Conservation (phyloP, 371 early-diverging fungal species). For the Saksenaea vasiformis region DNA sequence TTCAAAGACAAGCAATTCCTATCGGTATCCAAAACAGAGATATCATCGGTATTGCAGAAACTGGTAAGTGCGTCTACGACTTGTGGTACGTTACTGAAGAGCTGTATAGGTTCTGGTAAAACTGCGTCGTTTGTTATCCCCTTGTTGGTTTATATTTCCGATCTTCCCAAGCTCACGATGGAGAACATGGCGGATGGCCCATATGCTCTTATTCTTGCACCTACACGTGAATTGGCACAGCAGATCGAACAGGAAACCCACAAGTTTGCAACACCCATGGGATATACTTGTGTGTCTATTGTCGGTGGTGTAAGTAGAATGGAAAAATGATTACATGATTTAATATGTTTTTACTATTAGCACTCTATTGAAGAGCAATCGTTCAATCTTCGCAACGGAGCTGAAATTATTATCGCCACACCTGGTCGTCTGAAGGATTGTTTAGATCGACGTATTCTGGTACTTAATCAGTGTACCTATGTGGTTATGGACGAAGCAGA, state of each 20-base stretch:
- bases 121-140: slow-evolving; percentile 98
- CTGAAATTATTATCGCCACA: slow-evolving; percentile 95
- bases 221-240: slow-evolving; percentile 95
- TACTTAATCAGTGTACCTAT: slow-evolving; percentile 83
- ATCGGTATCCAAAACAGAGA: slow-evolving; percentile 91
- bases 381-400: slow-evolving; percentile 82
- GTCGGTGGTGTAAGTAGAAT: slow-evolving; percentile 81
- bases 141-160: slow-evolving; percentile 85
- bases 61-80: slow-evolving; percentile 60
- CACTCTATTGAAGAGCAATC: slow-evolving; percentile 88
- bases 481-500: slow-evolving; percentile 99
- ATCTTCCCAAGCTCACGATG: slow-evolving; percentile 74
- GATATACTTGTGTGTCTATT: slow-evolving; percentile 85
- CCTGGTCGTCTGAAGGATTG: slow-evolving; percentile 95
- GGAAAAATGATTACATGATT: neutral
- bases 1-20: slow-evolving; percentile 98
- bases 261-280: slow-evolving; percentile 84
- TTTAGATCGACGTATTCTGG: slow-evolving; percentile 81
- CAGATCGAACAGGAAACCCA: slow-evolving; percentile 91
- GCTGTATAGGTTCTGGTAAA: slow-evolving; percentile 79
- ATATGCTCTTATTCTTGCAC: slow-evolving; percentile 92
- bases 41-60: slow-evolving; percentile 98
- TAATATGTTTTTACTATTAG: slow-evolving; percentile 18
- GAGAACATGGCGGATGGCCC: slow-evolving; percentile 85
- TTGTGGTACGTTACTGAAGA: neutral